Evolutionary conservation across 2,329 filamentous ascomycete genomes (phyloP), one percentile per base, ranked within the genome.

Genomic region (Apiospora aurea): DNA sequence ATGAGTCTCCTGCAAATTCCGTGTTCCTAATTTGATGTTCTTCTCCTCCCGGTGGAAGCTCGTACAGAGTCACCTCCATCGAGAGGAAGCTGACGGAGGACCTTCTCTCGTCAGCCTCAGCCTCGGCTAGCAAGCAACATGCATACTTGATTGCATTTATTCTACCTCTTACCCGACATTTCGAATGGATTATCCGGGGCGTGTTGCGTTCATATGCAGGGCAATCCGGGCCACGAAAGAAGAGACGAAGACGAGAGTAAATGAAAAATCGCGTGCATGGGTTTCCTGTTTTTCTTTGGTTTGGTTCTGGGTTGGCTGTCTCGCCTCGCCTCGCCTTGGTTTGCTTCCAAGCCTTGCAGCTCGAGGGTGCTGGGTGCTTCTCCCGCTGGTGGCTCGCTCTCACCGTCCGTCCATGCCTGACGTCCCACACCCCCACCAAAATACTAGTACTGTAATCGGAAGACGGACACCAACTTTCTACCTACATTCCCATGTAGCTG

Each of bases 141-240:
- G 34, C 51, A 57, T 26, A 14, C 49, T 26, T 26, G 4, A 11
- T 16, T 18, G 16, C 18, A 29, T 0, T 1, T 34, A 57, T 8
- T 57, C 26, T 57, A n/a, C 29, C 8, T 16, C 16, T 6, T 29
- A 34, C 26, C 16, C 34, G 34, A 38, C 34, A 38, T 34, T 18
- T 34, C 53, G 6, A 61, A 61, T 34, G 34, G 26, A 34, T 61
- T 34, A 38, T 16, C 16, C 34, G 26, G 53, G 29, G 53, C 34
- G 46, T 41, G 43, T 64, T 69, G 67, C 71, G 51, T 51, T 67
- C 47, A 29, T 34, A 69, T 71, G 71, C 67, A 71, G 21, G 71
- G 14, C n/a, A 41, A 16, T 8, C 51, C 26, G 69, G 53, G 71
- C 67, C 51, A 69, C 41, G 53, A 41, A 47, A 67, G 24, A 68